These are phyloP conservation scores for Chondrus crispus DNA, from an alignment of 23 red algal genomes.

Conservation along the genomic window DNA sequence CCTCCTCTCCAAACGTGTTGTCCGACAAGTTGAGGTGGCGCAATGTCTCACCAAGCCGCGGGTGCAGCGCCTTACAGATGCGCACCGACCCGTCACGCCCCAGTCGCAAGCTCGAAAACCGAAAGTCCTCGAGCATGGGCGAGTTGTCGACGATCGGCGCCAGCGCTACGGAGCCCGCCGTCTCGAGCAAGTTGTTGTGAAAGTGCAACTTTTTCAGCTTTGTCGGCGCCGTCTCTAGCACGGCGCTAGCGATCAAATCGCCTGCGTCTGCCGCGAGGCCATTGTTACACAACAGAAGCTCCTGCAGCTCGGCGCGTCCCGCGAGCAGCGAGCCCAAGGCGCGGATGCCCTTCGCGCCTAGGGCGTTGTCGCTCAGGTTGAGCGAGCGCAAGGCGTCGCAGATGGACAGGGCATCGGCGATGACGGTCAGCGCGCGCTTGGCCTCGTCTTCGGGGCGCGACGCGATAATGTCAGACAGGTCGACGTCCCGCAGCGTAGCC, in stretches of 20 bases:
- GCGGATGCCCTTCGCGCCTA: slow-evolving; percentile 88
- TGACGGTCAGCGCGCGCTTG: slow-evolving; percentile 43
- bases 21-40: slow-evolving; percentile 74
- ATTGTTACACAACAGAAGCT: slow-evolving; percentile 80
- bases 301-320: slow-evolving; percentile 16
- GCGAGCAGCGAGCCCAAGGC: slow-evolving; percentile 54
- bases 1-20: slow-evolving; percentile 77
- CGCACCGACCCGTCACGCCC: slow-evolving; percentile 45
- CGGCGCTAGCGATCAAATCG: slow-evolving; percentile 44
- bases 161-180: slow-evolving; percentile 65
- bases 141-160: slow-evolving; percentile 76
- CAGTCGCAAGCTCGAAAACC: slow-evolving; percentile 71
- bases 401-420: slow-evolving; percentile 26
- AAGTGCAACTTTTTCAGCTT: slow-evolving; percentile 61
- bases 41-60: slow-evolving; percentile 34
- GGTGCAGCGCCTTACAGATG: slow-evolving; percentile 47
- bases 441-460: slow-evolving; percentile 66
- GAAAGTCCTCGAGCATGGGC: slow-evolving; percentile 65
- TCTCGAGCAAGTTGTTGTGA: slow-evolving; percentile 89
- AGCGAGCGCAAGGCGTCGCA: slow-evolving; percentile 39
- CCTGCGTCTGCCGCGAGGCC: slow-evolving; percentile 91
- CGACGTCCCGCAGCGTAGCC: slow-evolving; percentile 27
- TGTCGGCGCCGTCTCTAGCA: slow-evolving; percentile 37
- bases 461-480: slow-evolving; percentile 61
- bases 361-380: slow-evolving; percentile 89